These are phyloP conservation scores for Euphorbia peplus DNA, from an alignment of 345 rosid genomes.

Conservation along the genomic window DNA sequence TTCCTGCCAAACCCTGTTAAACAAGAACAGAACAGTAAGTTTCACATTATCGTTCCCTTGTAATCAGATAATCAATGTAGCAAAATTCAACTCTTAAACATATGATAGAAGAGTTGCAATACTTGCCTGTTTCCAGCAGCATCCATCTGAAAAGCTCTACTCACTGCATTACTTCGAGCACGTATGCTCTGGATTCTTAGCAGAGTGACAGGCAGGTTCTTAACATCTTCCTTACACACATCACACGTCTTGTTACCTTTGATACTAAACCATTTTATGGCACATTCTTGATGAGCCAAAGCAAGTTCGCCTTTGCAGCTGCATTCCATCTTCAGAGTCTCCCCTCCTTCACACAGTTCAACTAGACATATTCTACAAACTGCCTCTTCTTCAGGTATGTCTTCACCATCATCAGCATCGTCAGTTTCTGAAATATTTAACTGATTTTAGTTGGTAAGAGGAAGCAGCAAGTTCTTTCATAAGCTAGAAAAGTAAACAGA, in stretches of 20 bases:
- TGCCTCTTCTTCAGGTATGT: constrained; percentile 92
- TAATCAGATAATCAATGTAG: not conserved
- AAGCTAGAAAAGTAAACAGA: not conserved
- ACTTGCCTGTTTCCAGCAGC: constrained; percentile 46
- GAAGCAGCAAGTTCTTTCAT: constrained; percentile 1
- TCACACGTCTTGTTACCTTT: constrained; percentile 93
- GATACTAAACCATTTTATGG: constrained; percentile 90
- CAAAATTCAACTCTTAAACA: constrained; percentile 4
- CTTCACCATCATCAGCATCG: constrained; percentile 70
- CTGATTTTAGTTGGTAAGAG: constrained; percentile 6
- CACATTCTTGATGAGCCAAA: constrained; percentile 89
- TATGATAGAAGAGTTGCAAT: not conserved
- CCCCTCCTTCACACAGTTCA: constrained; percentile 92
- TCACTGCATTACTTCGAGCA: constrained; percentile 30
- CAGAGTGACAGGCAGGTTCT: constrained; percentile 82
- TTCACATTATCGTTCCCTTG: not conserved
- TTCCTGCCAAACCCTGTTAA: constrained; percentile 86
- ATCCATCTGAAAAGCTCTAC: constrained; percentile 34
- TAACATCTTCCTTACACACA: constrained; percentile 83
- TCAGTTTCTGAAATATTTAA: constrained; percentile 41
- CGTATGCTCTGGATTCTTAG: constrained; percentile 60
- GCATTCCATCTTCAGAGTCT: constrained; percentile 96
- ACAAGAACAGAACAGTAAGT: constrained; percentile 16
- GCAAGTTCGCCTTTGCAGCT: constrained; percentile 99
- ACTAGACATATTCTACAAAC: constrained; percentile 89